A percentile compares a stretch with the other conserved stretches of the same genome.
Conservation (phyloP, 2,329 filamentous ascomycete species). For the Penicillium sclerotigenum region DNA sequence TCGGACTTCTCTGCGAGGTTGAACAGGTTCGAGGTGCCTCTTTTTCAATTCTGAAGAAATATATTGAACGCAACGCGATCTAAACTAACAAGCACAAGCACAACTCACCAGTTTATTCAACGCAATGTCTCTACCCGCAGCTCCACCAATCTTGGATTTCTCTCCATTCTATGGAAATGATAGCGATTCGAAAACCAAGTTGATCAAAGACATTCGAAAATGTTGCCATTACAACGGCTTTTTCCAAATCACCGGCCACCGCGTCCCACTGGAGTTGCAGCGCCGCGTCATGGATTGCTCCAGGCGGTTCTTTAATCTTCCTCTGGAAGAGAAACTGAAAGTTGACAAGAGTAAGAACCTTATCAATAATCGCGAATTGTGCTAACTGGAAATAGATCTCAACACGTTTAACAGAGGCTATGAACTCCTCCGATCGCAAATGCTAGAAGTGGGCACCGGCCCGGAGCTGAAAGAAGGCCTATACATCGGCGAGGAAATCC, state of each 20-base stretch:
- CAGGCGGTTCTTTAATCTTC: conserved; percentile 42
- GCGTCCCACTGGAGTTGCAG: conserved; percentile 40
- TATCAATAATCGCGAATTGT: background rate
- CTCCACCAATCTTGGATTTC: conserved; percentile 37
- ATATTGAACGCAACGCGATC: conserved; percentile 11
- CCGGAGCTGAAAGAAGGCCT: conserved; percentile 47
- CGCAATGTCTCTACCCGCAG: conserved; percentile 24
- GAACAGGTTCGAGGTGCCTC: background rate
- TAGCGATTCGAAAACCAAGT: conserved; percentile 26
- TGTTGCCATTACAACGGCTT: conserved; percentile 40
- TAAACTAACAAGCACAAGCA: conserved; percentile 5
- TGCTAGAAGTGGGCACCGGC: conserved; percentile 42
- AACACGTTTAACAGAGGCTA: conserved; percentile 46
- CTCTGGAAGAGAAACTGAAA: conserved; percentile 43
- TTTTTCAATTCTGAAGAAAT: background rate
- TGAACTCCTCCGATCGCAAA: conserved; percentile 43
- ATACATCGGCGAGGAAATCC: conserved; percentile 45
- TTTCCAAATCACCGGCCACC: conserved; percentile 47
- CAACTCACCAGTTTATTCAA: conserved; percentile 18
- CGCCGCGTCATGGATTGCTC: conserved; percentile 38
- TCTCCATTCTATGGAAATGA: conserved; percentile 33
- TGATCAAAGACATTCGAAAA: conserved; percentile 28
- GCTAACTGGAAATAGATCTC: conserved; percentile 25
- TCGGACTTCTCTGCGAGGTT: conserved; percentile 24
- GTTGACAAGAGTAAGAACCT: conserved; percentile 31